These are phyloP conservation scores for Wallacemonas sp. DNA, from an alignment of 208 protist genomes.

Conservation along the genomic window DNA sequence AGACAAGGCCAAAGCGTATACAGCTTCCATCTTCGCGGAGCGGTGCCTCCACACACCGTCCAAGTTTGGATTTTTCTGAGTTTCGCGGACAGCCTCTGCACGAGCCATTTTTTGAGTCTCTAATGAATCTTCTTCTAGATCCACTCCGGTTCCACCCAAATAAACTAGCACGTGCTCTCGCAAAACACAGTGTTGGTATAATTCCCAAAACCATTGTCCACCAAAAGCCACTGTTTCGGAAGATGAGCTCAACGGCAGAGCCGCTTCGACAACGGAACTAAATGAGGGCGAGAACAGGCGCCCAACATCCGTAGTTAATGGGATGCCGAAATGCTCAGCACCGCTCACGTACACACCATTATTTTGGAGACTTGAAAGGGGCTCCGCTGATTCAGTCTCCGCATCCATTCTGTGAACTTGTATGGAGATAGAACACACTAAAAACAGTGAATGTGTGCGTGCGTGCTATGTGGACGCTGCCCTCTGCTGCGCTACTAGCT, in stretches of 20 bases:
- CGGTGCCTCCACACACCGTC: conserved; percentile 17
- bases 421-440: too few relatives aligned
- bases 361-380: neutral
- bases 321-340: conserved; percentile 3
- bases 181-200: conserved; percentile 58
- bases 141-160: conserved; percentile 53
- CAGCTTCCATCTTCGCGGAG: conserved; percentile 62
- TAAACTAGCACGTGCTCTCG: conserved; percentile 56
- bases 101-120: conserved; percentile 48
- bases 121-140: conserved; percentile 57
- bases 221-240: conserved; percentile 27
- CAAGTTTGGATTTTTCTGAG: neutral
- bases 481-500: too few relatives aligned
- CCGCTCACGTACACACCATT: conserved; percentile 4
- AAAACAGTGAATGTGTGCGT: too few relatives aligned
- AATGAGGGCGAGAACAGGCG: conserved; percentile 12
- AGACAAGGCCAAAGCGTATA: conserved; percentile 56
- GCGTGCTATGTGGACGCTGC: too few relatives aligned
- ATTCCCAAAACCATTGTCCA: conserved; percentile 77
- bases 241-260: neutral
- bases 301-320: neutral
- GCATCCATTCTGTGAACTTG: too few relatives aligned
- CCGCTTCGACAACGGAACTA: neutral
- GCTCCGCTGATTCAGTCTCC: neutral
- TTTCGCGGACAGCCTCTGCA: conserved; percentile 3